Base-by-base conservation (phyloP, 768 basidiomycete genomes). In the Daedaleopsis sinensis region DNA sequence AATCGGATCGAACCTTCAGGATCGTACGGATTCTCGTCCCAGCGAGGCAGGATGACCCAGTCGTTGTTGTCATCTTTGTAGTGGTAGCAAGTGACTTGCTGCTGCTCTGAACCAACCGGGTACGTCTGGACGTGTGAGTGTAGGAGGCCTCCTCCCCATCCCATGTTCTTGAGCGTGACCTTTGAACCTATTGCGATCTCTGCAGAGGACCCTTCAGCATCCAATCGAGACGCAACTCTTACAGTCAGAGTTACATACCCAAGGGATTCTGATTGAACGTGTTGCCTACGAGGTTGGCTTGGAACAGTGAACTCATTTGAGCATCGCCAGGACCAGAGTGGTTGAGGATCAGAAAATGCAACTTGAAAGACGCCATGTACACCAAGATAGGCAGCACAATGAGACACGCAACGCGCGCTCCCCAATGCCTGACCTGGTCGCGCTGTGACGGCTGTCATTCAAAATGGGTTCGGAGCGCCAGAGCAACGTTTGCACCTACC, bases 31-130 rank as follows among this genome's bases (percentile, higher is more conserved):
- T 84, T 78, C 61, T 90, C 85, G 37, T 90, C 84, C 97, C 96
- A 98, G 1, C 79, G 80, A 7, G 94, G 94, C 1, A 88, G 79
- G 65, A 98, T 72, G 18, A 78, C 68, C 91, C 94, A 98, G 48
- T 98, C 82, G 77, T 99, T 99, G 82, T 99, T 99, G 51, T 89
- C 87, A 71, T 98, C 97, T 78, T 97, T 98, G 85, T 99, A 98
- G 78, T 99, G 97, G 73, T 98, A 99, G 75, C 97, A 99, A 0
- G 97, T 98, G 4, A 98, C 88, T 75, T 99, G 97, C 69, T 98
- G 97, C 71, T 98, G 97, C 58, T 79, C 78, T 0, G 95, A 97
- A 13, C 96, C 97, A 21, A 88, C 81, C 0, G 97, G 97, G 72
- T 88, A 97, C 1, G 93, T 89, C 70, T 98, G 96, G n/a, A 94